A percentile compares a stretch with the other conserved stretches of the same genome.
phyloP scores from a whole-genome alignment of 495 filamentous ascomycete genomes.

The Xylaria cubensis region DNA sequence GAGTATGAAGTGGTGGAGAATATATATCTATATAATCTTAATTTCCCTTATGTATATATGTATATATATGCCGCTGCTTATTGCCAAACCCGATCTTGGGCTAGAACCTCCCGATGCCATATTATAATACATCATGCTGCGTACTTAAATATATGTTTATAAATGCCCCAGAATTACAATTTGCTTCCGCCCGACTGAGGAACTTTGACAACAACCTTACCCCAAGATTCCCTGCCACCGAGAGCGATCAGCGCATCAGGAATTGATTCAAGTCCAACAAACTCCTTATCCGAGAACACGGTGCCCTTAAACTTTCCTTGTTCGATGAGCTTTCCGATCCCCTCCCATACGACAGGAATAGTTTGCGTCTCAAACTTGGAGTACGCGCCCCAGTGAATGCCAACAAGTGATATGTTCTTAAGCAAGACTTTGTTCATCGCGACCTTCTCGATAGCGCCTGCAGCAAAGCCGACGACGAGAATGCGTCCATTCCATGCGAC shows the following conservation, averaged over 20 bases:
- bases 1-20: neutral
- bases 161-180: conserved; percentile 41
- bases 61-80: neutral
- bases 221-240: conserved; percentile 86
- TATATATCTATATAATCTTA: neutral
- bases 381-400: conserved; percentile 92
- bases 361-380: conserved; percentile 72
- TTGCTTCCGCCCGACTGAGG: conserved; percentile 68
- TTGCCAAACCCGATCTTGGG: neutral
- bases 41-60: neutral
- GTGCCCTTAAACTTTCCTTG: conserved; percentile 83
- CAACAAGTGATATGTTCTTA: conserved; percentile 92
- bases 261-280: conserved; percentile 81
- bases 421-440: conserved; percentile 89
- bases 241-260: conserved; percentile 77
- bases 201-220: conserved; percentile 92
- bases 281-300: conserved; percentile 80
- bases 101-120: neutral
- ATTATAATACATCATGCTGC: neutral
- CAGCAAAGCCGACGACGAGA: conserved; percentile 89
- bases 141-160: neutral
- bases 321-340: conserved; percentile 76
- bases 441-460: conserved; percentile 87
- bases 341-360: conserved; percentile 78
- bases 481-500: conserved; percentile 89